phyloP scores from a whole-genome alignment of 2,329 filamentous ascomycete genomes.

The Cladophialophora psammophila region DNA sequence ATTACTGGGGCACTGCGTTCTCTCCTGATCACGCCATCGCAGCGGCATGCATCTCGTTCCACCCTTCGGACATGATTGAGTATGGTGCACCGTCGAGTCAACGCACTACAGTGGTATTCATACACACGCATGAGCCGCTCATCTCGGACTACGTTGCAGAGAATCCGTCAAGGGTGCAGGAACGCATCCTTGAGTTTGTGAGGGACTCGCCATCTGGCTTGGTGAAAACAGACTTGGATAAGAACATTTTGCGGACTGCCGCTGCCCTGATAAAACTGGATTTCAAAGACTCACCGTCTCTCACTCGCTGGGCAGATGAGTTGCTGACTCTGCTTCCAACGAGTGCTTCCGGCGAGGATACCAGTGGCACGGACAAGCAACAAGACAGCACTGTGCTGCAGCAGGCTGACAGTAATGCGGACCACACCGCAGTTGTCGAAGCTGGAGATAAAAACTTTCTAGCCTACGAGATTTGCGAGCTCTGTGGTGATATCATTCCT shows the following conservation, averaged over 20 bases:
- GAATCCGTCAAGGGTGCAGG: conserved; percentile 11
- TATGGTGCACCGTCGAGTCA: conserved; percentile 47
- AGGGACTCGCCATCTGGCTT: conserved; percentile 3
- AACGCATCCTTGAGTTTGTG: conserved; percentile 26
- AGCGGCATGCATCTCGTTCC: conserved; percentile 59
- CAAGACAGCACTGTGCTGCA: neutral
- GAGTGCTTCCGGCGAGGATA: neutral
- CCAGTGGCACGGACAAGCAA: neutral
- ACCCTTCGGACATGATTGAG: conserved; percentile 65
- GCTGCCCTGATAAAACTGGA: conserved; percentile 23
- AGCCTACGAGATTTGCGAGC: conserved; percentile 34
- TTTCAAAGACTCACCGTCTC: neutral
- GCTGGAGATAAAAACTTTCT: conserved; percentile 9
- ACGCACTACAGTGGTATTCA: conserved; percentile 28
- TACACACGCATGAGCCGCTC: conserved; percentile 2
- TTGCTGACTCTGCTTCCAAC: conserved; percentile 2
- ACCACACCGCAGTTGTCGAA: neutral
- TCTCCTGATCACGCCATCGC: conserved; percentile 55
- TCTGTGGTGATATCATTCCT: conserved; percentile 34
- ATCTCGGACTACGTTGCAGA: neutral
- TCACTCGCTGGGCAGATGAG: conserved; percentile 20
- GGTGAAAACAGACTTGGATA: conserved; percentile 25
- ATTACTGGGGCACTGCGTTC: conserved; percentile 61
- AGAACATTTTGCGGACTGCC: conserved; percentile 25
- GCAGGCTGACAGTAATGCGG: conserved; percentile 6